Evolutionary conservation across 495 filamentous ascomycete species (phyloP), one percentile per base, ranked within the genome.

Genomic region (Annulohypoxylon bovei): DNA sequence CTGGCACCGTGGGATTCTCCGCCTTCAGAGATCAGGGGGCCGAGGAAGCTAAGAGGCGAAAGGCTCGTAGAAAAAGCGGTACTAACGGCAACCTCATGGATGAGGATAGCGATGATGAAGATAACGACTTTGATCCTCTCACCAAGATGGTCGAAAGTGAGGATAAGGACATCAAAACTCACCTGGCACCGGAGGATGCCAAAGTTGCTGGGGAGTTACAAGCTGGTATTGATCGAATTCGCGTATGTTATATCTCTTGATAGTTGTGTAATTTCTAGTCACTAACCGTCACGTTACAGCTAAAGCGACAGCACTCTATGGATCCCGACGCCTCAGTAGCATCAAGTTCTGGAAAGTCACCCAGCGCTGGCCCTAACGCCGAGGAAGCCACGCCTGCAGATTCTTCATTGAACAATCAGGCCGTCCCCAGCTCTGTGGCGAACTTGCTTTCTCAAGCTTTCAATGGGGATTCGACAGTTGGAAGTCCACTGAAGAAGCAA

Each of bases 271-370:
- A n/a, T n/a, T 68, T 50, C 33, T 28, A 52, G 18, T 58, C 30
- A 55, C 78, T 81, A 54, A 78, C 66, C 42, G n/a, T 47, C 53
- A 23, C 18, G 35, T 5, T 70, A 68, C 76, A 98, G 95, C 88
- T 98, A 35, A 99, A 99, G 87, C 92, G 96, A 63, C 91, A 94
- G 69, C 95, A 97, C 80, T 98, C 95, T 0, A 89, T 88, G 32
- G 94, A 96, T 25, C 91, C 89, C 1, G 80, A 91, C 18, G 85
- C 84, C 40, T 79, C 81, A n/a, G 79, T 62, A 9, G 59, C 54
- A 39, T 77, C 79, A 4, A 78, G 74, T 62, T 74, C 77, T 6
- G 62, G 75, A n/a, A 81, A 82, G 55, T 82, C 80, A 6, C 81
- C 81, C 1, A 79, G 75, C 67, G 69, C 74, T n/a, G 74, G 62